phyloP scores from a whole-genome alignment of 2,329 filamentous ascomycete genomes.

The Aureobasidium leucospermi region DNA sequence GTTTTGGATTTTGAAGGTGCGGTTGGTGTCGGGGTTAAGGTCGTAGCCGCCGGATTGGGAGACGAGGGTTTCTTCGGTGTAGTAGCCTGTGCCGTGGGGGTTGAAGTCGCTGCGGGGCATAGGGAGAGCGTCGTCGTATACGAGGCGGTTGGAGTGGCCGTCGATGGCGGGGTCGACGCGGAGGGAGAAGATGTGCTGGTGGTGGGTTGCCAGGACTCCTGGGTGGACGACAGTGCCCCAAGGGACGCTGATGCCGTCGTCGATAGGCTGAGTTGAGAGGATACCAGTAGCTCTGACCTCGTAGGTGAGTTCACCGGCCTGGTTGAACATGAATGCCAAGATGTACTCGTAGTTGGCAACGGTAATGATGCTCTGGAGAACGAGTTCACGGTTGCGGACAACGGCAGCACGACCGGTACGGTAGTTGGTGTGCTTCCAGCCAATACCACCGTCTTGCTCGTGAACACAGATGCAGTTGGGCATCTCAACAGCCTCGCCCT shows the following conservation, averaged over 20 bases:
- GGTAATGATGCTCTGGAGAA: constrained; percentile 63
- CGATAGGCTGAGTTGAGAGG: constrained; percentile 59
- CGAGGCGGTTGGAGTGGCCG: constrained; percentile 37
- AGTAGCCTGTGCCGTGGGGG: constrained; percentile 48
- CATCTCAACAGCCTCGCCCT: constrained; percentile 51
- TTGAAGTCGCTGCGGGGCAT: constrained; percentile 52
- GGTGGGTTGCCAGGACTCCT: constrained; percentile 60
- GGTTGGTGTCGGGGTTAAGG: constrained; percentile 37
- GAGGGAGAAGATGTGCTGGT: constrained; percentile 67
- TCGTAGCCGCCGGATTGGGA: constrained; percentile 45
- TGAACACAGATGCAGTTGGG: constrained; percentile 64
- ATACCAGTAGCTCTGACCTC: constrained; percentile 65
- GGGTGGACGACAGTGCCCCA: constrained; percentile 64
- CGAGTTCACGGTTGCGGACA: constrained; percentile 56
- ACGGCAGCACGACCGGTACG: constrained; percentile 57
- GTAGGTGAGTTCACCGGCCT: constrained; percentile 59
- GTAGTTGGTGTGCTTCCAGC: constrained; percentile 68
- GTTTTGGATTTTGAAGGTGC: constrained; percentile 45
- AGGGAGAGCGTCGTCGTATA: constrained; percentile 49
- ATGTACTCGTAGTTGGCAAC: constrained; percentile 70
- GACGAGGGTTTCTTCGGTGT: constrained; percentile 39
- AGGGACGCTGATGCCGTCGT: constrained; percentile 55
- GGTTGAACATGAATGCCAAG: constrained; percentile 64
- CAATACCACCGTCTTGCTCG: constrained; percentile 62
- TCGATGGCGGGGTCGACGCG: constrained; percentile 43